Conservation (phyloP, 495 filamentous ascomycete species). For the Parmelia sp. region DNA sequence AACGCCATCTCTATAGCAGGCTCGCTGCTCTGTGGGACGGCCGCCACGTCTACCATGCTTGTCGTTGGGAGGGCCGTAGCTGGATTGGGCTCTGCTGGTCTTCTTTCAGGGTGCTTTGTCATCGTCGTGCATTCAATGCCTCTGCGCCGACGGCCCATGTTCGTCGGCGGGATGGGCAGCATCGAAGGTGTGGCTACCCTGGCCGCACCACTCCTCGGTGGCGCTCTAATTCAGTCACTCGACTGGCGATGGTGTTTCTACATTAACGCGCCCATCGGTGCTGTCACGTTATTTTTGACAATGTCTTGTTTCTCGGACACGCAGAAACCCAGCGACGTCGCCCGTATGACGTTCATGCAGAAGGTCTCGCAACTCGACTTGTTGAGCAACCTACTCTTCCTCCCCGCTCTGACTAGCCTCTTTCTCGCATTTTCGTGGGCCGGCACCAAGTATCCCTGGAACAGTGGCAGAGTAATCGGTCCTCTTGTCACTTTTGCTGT, state of each 20-base stretch:
- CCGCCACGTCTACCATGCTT: conserved; percentile 37
- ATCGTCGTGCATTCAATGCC: conserved; percentile 37
- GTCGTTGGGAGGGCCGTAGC: conserved; percentile 43
- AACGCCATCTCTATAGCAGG: conserved; percentile 39
- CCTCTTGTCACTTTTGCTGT: neutral
- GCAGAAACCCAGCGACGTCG: conserved; percentile 43
- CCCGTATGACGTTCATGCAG: conserved; percentile 26
- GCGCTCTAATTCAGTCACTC: conserved; percentile 49
- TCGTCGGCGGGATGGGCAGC: conserved; percentile 12
- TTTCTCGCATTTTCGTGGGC: neutral
- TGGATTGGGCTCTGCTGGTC: conserved; percentile 38
- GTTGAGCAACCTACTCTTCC: neutral
- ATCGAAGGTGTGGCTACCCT: conserved; percentile 54
- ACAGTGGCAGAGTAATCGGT: neutral
- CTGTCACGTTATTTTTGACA: neutral
- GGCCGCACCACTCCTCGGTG: conserved; percentile 58
- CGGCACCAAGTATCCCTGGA: neutral
- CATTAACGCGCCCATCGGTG: conserved; percentile 38
- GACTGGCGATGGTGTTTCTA: conserved; percentile 68
- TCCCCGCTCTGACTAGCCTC: neutral
- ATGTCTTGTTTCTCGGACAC: conserved; percentile 19
- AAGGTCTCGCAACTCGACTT: neutral
- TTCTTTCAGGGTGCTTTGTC: conserved; percentile 49
- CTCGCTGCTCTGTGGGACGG: conserved; percentile 39
- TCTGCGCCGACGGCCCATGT: conserved; percentile 35